These are phyloP conservation scores for Cyclotella cryptica DNA, from an alignment of 108 stramenopile genomes.

Conservation along the genomic window DNA sequence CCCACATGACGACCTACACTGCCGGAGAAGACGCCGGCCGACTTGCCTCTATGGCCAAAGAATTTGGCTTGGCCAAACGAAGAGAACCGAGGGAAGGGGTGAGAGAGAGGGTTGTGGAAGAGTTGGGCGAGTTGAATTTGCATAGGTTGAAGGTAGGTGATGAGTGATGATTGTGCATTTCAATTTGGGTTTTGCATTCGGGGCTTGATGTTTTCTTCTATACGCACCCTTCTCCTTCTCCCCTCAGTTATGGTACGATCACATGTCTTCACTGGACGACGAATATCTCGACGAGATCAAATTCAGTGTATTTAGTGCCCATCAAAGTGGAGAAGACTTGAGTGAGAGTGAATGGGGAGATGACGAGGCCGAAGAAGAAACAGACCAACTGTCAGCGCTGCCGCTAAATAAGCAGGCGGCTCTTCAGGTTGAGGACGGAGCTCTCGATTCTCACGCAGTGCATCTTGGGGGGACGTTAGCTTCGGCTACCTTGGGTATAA, in stretches of 20 bases:
- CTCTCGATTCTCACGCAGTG: conserved; percentile 42
- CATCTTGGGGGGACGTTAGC: conserved; percentile 55
- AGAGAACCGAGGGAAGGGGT: conserved; percentile 50
- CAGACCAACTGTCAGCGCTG: not conserved
- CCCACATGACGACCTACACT: conserved; percentile 54
- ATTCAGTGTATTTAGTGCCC: conserved; percentile 14
- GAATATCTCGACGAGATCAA: conserved; percentile 23
- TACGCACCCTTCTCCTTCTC: not conserved
- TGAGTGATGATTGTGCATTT: not conserved
- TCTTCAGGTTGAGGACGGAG: not conserved
- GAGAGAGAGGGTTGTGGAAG: conserved; percentile 29
- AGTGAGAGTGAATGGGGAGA: conserved; percentile 24
- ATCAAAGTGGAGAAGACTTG: not conserved
- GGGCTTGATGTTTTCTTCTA: not conserved
- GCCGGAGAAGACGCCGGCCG: conserved; percentile 71
- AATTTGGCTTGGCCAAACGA: conserved; percentile 58
- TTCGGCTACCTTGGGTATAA: conserved; percentile 62
- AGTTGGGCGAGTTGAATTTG: conserved; percentile 23
- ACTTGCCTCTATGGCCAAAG: conserved; percentile 59
- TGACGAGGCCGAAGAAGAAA: conserved; percentile 32
- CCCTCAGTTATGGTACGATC: conserved; percentile 3
- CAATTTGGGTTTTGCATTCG: not conserved
- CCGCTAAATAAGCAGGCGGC: not conserved
- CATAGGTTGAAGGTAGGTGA: conserved; percentile 17
- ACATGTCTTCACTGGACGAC: not conserved